Conservation (phyloP, 1,139 yeast genomes). For the Hemisphaericaspora xylanilytica region DNA sequence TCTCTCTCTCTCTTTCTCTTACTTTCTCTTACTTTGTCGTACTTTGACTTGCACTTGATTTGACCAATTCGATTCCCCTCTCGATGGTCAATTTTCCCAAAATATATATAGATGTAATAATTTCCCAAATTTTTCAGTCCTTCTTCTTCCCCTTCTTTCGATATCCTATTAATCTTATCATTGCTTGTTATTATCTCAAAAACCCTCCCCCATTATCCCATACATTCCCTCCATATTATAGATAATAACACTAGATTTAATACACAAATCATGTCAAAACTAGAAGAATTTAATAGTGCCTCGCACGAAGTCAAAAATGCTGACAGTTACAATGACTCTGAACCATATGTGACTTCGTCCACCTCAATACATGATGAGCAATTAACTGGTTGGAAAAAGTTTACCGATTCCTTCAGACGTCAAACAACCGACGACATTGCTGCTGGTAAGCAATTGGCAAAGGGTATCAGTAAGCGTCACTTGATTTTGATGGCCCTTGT, state of each 20-base stretch:
- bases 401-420: conserved; percentile 32
- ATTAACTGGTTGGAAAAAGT: conserved; percentile 22
- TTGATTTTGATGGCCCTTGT: conserved; percentile 37
- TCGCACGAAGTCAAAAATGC: conserved; percentile 1
- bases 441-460: conserved; percentile 31
- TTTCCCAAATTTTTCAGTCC: background rate
- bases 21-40: background rate
- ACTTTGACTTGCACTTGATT: too few species aligned
- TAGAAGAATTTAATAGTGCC: conserved; percentile 1
- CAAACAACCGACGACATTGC: conserved; percentile 20
- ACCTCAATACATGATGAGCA: conserved; percentile 7
- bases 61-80: background rate
- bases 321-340: conserved; percentile 11
- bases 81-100: background rate
- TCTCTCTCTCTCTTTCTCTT: background rate
- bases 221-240: too few species aligned
- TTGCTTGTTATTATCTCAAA: too few species aligned
- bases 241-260: too few species aligned
- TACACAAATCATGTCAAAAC: conserved; percentile 2
- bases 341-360: conserved; percentile 12
- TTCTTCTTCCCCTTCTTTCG: too few species aligned
- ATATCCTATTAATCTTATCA: too few species aligned
- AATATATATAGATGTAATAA: background rate
- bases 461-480: conserved; percentile 35
- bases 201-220: too few species aligned